Evolutionary conservation across 1,284 basidiomycete species (phyloP).

Genomic region (Trichosporon sp.): DNA sequence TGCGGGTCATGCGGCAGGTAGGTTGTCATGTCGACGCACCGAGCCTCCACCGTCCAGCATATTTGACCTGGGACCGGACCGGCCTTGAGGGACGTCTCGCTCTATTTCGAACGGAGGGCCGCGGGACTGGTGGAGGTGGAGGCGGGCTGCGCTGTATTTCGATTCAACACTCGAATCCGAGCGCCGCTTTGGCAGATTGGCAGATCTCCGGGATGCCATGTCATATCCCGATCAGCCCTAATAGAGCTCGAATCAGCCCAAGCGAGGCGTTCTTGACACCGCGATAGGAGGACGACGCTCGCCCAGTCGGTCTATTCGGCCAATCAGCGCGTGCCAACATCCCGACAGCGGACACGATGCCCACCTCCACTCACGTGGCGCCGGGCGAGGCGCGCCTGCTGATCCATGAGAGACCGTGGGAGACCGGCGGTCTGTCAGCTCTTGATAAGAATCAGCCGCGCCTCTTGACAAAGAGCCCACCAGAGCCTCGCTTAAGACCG

Average conservation of each 20-base stretch:
- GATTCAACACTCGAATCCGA: neutral
- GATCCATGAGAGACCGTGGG: neutral
- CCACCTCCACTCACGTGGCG: neutral
- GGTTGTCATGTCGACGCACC: neutral
- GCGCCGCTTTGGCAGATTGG: neutral
- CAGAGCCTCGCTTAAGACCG: too few relatives aligned
- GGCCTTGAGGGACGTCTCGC: neutral
- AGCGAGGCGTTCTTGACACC: neutral
- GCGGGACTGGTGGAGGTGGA: neutral
- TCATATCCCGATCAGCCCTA: neutral
- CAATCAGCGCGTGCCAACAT: neutral
- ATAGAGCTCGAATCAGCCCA: too few relatives aligned
- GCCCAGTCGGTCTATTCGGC: neutral
- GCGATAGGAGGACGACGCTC: neutral
- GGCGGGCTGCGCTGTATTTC: neutral
- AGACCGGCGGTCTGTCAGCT: neutral
- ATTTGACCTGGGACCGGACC: neutral
- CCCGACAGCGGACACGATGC: neutral
- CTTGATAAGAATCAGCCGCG: neutral
- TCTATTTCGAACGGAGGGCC: constrained; percentile 1
- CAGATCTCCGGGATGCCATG: neutral
- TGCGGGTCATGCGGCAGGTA: neutral
- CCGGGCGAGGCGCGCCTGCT: neutral
- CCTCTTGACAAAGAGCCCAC: neutral
- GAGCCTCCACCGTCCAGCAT: neutral